These are phyloP conservation scores for slime mould (Dictyostelium discoideum) DNA, from an alignment of 78 protist species.

Conservation along the genomic window DNA sequence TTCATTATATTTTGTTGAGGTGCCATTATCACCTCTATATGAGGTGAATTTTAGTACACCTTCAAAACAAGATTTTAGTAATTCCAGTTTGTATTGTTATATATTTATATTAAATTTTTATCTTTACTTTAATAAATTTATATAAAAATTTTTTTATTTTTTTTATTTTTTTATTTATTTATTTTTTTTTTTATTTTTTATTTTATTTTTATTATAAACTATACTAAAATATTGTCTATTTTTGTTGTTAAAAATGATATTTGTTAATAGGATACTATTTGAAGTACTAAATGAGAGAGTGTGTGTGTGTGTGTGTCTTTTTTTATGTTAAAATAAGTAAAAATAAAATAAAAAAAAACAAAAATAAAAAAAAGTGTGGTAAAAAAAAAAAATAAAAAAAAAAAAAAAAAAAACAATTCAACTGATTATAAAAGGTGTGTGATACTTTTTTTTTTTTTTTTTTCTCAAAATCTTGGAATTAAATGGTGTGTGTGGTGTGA, in stretches of 20 bases:
- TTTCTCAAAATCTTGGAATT: no score
- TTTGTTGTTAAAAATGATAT: background rate
- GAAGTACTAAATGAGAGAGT: background rate
- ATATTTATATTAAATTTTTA: background rate
- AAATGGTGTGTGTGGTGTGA: background rate
- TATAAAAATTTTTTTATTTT: background rate
- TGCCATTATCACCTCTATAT: background rate
- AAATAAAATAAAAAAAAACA: no score
- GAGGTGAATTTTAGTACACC: slow-evolving; percentile 4
- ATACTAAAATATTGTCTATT: background rate
- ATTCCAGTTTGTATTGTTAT: slow-evolving; percentile 13
- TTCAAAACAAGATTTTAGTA: slow-evolving; percentile 23
- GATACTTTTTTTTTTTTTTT: no score
- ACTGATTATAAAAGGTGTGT: background rate
- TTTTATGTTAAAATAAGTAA: background rate
- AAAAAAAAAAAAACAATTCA: no score
- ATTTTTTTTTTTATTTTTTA: background rate
- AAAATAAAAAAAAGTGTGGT: background rate
- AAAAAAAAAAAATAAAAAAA: no score
- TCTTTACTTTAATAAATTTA: background rate
- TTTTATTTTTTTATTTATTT: no score
- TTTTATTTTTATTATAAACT: background rate
- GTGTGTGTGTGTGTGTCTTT: background rate
- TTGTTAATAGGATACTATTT: background rate
- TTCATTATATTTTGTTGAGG: slow-evolving; percentile 11